Conservation (phyloP, 2,329 filamentous ascomycete genomes). For the Clarireedia hainanense region DNA sequence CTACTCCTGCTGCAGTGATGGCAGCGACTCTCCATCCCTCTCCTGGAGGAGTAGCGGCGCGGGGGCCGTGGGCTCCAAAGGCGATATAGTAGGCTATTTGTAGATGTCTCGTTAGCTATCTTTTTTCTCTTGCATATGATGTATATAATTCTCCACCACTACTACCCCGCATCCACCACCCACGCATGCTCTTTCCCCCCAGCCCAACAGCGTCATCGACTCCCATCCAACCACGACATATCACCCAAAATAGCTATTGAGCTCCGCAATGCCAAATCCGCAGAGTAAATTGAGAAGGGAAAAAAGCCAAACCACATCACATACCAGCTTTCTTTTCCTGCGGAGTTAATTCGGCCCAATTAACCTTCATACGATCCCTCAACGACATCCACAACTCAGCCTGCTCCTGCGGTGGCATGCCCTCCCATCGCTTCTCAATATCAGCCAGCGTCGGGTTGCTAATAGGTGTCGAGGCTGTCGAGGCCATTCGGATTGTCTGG, state of each 20-base stretch:
- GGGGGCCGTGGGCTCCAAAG: constrained; percentile 93
- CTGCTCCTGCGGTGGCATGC: constrained; percentile 96
- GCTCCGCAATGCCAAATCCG: neutral
- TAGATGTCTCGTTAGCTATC: neutral
- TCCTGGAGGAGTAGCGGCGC: constrained; percentile 72
- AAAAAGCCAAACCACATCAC: constrained; percentile 29
- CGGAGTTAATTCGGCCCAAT: constrained; percentile 90
- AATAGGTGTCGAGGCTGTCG: constrained; percentile 63
- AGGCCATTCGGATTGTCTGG: constrained; percentile 11
- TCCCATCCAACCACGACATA: neutral
- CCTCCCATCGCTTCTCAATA: constrained; percentile 99
- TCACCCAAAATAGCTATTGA: neutral
- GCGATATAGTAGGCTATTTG: constrained; percentile 92
- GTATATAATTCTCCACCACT: neutral
- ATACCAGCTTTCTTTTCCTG: constrained; percentile 99
- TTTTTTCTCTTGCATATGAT: neutral
- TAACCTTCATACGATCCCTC: constrained; percentile 96
- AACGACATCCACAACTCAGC: constrained; percentile 98
- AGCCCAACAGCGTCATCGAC: too few species aligned
- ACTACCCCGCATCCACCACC: neutral
- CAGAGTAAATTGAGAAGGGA: neutral
- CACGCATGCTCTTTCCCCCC: too few species aligned
- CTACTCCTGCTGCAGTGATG: constrained; percentile 63
- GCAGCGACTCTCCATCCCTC: constrained; percentile 73
- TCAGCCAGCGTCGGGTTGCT: constrained; percentile 95